A percentile compares a stretch with the other conserved stretches of the same genome.
Conservation (phyloP, 140 eudicot genomes). For the Ambrosia hybrid region DNA sequence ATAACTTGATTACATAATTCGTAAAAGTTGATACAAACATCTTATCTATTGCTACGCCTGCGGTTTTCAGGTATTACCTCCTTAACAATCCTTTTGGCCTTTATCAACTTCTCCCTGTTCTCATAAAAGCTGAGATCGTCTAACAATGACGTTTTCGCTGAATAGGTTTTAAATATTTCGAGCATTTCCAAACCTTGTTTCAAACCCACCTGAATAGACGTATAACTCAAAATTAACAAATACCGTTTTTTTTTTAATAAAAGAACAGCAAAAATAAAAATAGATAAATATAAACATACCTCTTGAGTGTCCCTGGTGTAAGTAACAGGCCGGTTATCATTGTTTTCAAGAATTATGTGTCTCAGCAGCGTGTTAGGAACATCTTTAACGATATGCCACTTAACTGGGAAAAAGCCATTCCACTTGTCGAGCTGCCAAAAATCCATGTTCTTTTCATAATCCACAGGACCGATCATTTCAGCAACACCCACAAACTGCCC, state of each 20-base stretch:
- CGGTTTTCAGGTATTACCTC: slow-evolving; percentile 23
- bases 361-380: slow-evolving; percentile 68
- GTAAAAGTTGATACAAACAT: too few relatives aligned
- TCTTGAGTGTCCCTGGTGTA: slow-evolving; percentile 95
- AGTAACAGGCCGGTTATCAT: slow-evolving; percentile 77
- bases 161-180: slow-evolving; percentile 65
- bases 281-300: slow-evolving; percentile 33
- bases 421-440: slow-evolving; percentile 98
- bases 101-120: slow-evolving; percentile 53
- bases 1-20: too few relatives aligned
- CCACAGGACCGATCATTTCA: slow-evolving; percentile 86
- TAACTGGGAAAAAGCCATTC: slow-evolving; percentile 86
- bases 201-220: slow-evolving; percentile 51
- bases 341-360: slow-evolving; percentile 82
- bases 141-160: slow-evolving; percentile 57
- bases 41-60: too few relatives aligned
- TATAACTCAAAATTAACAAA: neutral
- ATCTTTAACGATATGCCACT: slow-evolving; percentile 93
- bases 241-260: neutral
- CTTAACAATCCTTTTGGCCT: slow-evolving; percentile 55
- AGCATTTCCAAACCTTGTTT: slow-evolving; percentile 86
- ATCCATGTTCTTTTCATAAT: slow-evolving; percentile 78
- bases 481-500: slow-evolving; percentile 96
- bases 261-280: neutral
- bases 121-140: slow-evolving; percentile 82